Conservation (phyloP, 306 rosid species). For the Rubus idaeus region DNA sequence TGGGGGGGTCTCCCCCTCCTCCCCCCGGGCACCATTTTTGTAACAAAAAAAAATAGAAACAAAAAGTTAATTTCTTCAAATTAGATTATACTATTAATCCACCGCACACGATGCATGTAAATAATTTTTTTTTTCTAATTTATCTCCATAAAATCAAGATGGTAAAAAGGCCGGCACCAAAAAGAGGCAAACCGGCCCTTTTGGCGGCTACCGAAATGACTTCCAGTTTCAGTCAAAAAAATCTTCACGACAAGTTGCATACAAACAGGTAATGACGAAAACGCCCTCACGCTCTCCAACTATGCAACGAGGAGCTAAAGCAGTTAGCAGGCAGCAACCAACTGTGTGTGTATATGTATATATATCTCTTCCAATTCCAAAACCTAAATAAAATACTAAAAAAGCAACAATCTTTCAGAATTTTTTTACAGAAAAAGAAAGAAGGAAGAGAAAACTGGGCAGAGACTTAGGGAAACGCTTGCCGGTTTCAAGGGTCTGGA, state of each 20-base stretch:
- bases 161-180: neutral
- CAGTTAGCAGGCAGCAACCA: neutral
- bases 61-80: no score
- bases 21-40: no score
- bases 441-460: neutral
- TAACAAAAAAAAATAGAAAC: no score
- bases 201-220: constrained; percentile 23
- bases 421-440: no score
- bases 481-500: neutral
- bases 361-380: neutral
- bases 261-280: constrained; percentile 16
- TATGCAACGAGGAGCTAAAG: neutral
- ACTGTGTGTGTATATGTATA: neutral
- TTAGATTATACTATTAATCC: no score
- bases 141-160: neutral
- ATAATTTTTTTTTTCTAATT: no score
- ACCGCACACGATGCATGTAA: no score
- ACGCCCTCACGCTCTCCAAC: neutral
- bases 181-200: neutral
- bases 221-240: constrained; percentile 3
- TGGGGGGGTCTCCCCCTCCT: no score
- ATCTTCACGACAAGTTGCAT: no score
- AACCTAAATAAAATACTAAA: neutral
- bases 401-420: neutral
- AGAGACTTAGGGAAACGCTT: constrained; percentile 21